Conservation (phyloP, 169 alveolate species). For the Eimeria acervulina region DNA sequence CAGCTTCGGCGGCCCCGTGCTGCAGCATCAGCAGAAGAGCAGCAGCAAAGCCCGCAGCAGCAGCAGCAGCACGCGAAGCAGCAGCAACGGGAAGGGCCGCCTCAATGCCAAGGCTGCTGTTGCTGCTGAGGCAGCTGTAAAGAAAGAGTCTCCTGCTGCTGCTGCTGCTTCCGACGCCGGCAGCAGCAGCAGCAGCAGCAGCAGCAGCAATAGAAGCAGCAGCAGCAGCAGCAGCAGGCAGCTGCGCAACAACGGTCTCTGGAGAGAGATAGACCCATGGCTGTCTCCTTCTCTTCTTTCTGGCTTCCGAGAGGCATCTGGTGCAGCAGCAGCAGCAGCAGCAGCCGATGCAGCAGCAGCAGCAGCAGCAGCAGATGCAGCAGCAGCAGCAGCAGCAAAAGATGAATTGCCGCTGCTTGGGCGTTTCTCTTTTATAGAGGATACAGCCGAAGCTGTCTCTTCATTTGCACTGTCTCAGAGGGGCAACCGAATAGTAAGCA, state of each 20-base stretch:
- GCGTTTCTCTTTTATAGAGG: not conserved
- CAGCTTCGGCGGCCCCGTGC: slow-evolving; percentile 10
- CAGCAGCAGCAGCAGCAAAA: not conserved
- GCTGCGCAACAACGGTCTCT: not conserved
- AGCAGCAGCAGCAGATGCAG: too few relatives aligned
- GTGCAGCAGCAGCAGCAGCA: not conserved
- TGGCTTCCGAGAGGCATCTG: not conserved
- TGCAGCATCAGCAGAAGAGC: not conserved
- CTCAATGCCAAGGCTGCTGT: too few relatives aligned
- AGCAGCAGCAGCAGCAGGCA: slow-evolving; percentile 30
- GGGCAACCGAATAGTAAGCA: too few relatives aligned
- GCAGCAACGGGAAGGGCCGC: too few relatives aligned
- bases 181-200: slow-evolving; percentile 55
- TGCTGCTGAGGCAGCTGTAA: too few relatives aligned
- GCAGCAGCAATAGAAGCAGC: slow-evolving; percentile 34
- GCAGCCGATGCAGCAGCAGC: not conserved
- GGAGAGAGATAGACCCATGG: not conserved
- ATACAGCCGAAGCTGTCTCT: too few relatives aligned
- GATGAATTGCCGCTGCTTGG: not conserved
- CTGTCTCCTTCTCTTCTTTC: not conserved
- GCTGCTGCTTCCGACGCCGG: too few relatives aligned
- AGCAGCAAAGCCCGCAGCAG: too few relatives aligned
- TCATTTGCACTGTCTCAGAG: too few relatives aligned
- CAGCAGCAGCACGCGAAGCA: too few relatives aligned
- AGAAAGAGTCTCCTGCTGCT: not conserved